phyloP scores from a whole-genome alignment of 805 yeast species.

The Wickerhamiella sorbophila region DNA sequence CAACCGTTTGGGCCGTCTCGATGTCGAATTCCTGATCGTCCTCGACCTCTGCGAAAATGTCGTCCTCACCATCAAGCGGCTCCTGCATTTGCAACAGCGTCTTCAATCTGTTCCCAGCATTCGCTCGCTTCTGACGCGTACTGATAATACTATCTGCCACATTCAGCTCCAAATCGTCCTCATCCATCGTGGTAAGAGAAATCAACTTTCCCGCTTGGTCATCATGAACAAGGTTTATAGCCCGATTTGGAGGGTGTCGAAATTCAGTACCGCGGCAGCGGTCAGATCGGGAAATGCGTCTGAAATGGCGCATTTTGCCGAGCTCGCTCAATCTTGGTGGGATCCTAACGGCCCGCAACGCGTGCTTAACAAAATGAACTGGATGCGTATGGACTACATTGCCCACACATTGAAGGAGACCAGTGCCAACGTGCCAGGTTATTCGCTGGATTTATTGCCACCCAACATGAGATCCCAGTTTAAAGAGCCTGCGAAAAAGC shows the following conservation, averaged over 20 bases:
- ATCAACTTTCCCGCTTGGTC: not conserved
- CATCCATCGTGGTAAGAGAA: conserved; percentile 37
- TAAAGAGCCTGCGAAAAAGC: conserved; percentile 26
- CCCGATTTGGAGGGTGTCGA: too few species aligned
- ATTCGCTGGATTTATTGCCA: conserved; percentile 55
- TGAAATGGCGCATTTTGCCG: conserved; percentile 70
- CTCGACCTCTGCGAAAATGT: conserved; percentile 31
- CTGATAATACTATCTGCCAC: not conserved
- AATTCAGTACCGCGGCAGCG: not conserved
- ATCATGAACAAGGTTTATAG: too few species aligned
- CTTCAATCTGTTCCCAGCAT: conserved; percentile 79
- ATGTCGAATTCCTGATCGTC: conserved; percentile 31
- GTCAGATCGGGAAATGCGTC: conserved; percentile 21
- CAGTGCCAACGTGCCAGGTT: conserved; percentile 54
- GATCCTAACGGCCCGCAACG: conserved; percentile 86
- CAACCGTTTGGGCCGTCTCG: conserved; percentile 15
- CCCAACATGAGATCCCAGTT: conserved; percentile 13
- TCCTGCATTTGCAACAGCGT: conserved; percentile 61
- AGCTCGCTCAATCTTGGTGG: conserved; percentile 97
- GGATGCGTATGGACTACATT: conserved; percentile 77
- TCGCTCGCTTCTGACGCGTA: conserved; percentile 59
- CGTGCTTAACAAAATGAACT: conserved; percentile 87
- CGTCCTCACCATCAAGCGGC: conserved; percentile 47
- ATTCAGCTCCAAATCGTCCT: not conserved
- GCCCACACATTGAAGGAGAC: conserved; percentile 39